Evolutionary conservation across 352 stramenopile species (phyloP), one percentile per base, ranked within the genome.

Genomic region (Globisporangium apiculatum): DNA sequence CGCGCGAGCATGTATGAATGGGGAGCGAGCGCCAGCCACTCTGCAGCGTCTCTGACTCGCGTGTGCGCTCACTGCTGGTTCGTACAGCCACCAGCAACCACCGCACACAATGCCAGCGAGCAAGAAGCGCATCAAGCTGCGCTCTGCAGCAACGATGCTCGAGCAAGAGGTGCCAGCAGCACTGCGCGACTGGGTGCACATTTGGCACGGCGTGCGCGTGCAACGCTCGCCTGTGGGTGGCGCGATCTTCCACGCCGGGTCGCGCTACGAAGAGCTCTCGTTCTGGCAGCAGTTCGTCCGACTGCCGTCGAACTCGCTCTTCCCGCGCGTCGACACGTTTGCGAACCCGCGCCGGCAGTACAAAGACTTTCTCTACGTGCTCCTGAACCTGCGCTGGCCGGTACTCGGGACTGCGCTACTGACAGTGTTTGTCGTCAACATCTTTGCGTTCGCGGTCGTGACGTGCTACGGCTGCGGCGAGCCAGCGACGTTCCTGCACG

Each of bases 351-450:
- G 81, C 15, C 73, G 69, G 47, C 65, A 71, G 24, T 91, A 91
- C 75, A 94, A 94, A 58, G 83, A 94, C 57, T 86, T 91, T 31
- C 59, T 90, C 8, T 94, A 94, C 57, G 74, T 91, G 60, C 61
- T 94, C 51, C 64, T 94, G 49, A 90, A 94, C 64, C 79, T 89
- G 77, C 79, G 79, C 49, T 91, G 81, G 81, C 74, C 81, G 5
- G 83, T 85, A 73, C 65, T 94, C 38, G 65, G 77, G 10, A 71
- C 59, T n/a, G 75, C 89, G 53, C 56, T 94, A 11, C 58, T 88
- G 10, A 36, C n/a, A 0, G 47, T 89, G 14, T 89, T 91, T 46
- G 50, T 89, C 24, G 45, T 62, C 35, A 83, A 86, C 54, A 87
- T 91, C 53, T 76, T 88, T 43, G 58, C 75, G 18, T 87, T 94